Percentiles rank a stretch among this genome's conserved stretches.
phyloP scores from a whole-genome alignment of 1,284 basidiomycete genomes.

The Tetrapyrgos nigripes region DNA sequence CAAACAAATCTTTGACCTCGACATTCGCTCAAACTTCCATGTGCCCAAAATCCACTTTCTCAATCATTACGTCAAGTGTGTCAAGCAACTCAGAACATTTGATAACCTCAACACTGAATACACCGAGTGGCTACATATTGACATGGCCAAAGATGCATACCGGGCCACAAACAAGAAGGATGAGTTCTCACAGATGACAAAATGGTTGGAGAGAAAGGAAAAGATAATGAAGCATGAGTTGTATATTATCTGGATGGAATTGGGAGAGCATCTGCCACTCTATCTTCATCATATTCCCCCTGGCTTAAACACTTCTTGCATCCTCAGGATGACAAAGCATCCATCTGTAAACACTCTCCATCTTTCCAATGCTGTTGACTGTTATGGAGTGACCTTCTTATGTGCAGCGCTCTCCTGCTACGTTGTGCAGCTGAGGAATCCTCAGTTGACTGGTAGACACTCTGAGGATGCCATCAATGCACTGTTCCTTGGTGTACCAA shows the following conservation, averaged over 20 bases:
- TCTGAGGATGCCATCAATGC: too few species aligned
- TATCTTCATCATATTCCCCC: not conserved
- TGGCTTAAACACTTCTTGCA: not conserved
- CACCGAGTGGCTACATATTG: too few species aligned
- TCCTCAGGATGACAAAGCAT: not conserved
- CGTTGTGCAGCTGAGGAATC: slow-evolving; percentile 22
- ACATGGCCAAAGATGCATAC: not conserved
- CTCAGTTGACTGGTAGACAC: slow-evolving; percentile 1
- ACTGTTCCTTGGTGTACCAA: too few species aligned
- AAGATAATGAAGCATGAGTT: not conserved
- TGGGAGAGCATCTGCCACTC: not conserved
- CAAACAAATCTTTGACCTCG: too few species aligned
- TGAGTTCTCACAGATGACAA: not conserved
- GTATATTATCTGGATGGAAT: too few species aligned
- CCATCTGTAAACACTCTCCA: slow-evolving; percentile 7
- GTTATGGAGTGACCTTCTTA: slow-evolving; percentile 34
- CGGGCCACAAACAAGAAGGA: not conserved
- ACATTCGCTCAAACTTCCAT: too few species aligned
- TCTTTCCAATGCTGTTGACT: not conserved
- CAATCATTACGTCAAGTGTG: too few species aligned
- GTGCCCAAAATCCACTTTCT: too few species aligned
- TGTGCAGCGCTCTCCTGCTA: slow-evolving; percentile 34
- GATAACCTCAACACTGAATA: too few species aligned
- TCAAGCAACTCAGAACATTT: too few species aligned
- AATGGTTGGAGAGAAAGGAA: not conserved